Conservation (phyloP, 306 rosid species). For the Begonia peltatifolia region DNA sequence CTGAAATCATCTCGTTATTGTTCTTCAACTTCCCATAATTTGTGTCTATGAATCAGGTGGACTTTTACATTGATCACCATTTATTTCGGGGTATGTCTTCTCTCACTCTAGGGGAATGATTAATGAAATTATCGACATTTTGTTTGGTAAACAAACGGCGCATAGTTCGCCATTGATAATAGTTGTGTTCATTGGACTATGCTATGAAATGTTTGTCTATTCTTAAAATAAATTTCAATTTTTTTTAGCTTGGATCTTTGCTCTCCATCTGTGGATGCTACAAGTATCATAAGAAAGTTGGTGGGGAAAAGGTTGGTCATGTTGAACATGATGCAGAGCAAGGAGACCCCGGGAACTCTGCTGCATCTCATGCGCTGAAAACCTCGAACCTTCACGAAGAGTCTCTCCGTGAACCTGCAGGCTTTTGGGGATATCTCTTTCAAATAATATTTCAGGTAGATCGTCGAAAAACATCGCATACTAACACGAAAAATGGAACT, state of each 20-base stretch:
- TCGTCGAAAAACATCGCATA: neutral
- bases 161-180: too few species aligned
- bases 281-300: slow-evolving; percentile 57
- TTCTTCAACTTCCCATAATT: neutral
- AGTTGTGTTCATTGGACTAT: neutral
- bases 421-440: slow-evolving; percentile 61
- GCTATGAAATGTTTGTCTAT: neutral
- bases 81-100: slow-evolving; percentile 81
- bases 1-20: neutral
- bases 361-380: slow-evolving; percentile 26
- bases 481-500: neutral
- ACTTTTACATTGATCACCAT: slow-evolving; percentile 66
- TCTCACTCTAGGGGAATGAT: slow-evolving; percentile 6
- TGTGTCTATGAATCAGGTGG: slow-evolving; percentile 52
- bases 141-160: too few species aligned
- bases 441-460: slow-evolving; percentile 84
- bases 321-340: slow-evolving; percentile 65
- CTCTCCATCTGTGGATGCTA: slow-evolving; percentile 80
- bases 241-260: slow-evolving; percentile 61
- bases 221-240: slow-evolving; percentile 1
- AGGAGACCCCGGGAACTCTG: slow-evolving; percentile 26
- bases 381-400: slow-evolving; percentile 13
- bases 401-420: slow-evolving; percentile 48
- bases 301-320: slow-evolving; percentile 66
- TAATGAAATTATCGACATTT: too few species aligned